Percentiles rank a stretch among this genome's conserved stretches.
phyloP scores from a whole-genome alignment of 176 grass and related monocot species.

The Metroxylon sagu region DNA sequence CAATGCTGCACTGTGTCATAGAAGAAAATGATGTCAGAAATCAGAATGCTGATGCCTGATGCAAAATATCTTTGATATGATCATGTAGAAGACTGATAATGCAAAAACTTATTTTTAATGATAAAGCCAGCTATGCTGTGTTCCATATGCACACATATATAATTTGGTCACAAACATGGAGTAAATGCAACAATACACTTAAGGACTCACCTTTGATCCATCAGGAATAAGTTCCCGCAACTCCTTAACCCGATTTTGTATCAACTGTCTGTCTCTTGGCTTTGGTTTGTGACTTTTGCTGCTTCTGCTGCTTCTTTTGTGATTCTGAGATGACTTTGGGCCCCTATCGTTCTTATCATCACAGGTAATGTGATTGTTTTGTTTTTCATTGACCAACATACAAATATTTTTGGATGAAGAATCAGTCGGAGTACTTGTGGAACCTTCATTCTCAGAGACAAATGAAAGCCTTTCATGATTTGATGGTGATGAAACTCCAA shows the following conservation, averaged over 20 bases:
- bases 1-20: conserved; percentile 72
- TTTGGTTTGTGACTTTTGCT: conserved; percentile 31
- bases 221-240: conserved; percentile 67
- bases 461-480: conserved; percentile 23
- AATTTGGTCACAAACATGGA: conserved; percentile 6
- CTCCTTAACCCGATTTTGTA: conserved; percentile 71
- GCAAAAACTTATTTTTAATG: no score
- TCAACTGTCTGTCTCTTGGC: conserved; percentile 74
- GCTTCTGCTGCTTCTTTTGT: conserved; percentile 23
- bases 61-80: no score
- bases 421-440: conserved; percentile 16
- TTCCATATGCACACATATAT: no score
- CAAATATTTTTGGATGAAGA: conserved; percentile 4
- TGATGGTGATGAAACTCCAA: conserved; percentile 18
- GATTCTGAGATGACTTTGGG: conserved; percentile 25
- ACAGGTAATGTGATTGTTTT: not conserved
- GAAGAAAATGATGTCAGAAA: conserved; percentile 20
- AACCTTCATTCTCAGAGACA: conserved; percentile 22
- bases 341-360: not conserved
- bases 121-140: no score
- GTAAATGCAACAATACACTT: conserved; percentile 2
- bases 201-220: conserved; percentile 38
- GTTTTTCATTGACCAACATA: conserved; percentile 22
- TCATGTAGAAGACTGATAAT: no score
- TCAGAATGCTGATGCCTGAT: not conserved